Percentiles rank a stretch among this genome's conserved stretches.
Conservation (phyloP, 176 grass and related monocot genomes). For the Thinopyrum elongatum region DNA sequence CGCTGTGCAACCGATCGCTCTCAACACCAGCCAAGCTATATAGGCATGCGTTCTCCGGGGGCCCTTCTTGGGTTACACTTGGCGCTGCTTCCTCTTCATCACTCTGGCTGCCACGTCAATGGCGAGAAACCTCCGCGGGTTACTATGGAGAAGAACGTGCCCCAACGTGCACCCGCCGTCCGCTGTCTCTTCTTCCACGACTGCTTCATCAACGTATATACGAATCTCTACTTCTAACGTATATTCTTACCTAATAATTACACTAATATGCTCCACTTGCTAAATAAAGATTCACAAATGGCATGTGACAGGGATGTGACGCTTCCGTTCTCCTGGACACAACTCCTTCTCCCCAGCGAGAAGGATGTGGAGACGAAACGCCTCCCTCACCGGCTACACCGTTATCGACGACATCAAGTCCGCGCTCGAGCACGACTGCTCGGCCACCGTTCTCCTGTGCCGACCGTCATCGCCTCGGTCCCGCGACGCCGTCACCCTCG, state of each 20-base stretch:
- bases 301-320: slow-evolving; percentile 54
- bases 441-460: slow-evolving; percentile 57
- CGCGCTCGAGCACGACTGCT: slow-evolving; percentile 43
- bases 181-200: slow-evolving; percentile 83
- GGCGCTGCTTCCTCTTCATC: neutral
- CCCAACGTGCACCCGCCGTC: slow-evolving; percentile 52
- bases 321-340: slow-evolving; percentile 53
- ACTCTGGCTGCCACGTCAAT: neutral
- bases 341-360: slow-evolving; percentile 32
- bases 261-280: neutral
- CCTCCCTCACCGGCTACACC: slow-evolving; percentile 38
- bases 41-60: neutral
- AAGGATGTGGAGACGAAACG: slow-evolving; percentile 53
- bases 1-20: neutral
- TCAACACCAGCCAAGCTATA: neutral
- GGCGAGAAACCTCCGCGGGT: neutral
- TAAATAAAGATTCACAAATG: neutral
- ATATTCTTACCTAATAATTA: neutral
- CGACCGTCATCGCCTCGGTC: slow-evolving; percentile 46
- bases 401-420: slow-evolving; percentile 66
- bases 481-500: slow-evolving; percentile 50
- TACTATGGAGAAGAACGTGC: slow-evolving; percentile 58
- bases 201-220: slow-evolving; percentile 63
- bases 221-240: neutral
- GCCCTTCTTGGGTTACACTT: neutral